These are phyloP conservation scores for Quercus bicolor DNA, from an alignment of 306 rosid genomes.

Conservation along the genomic window DNA sequence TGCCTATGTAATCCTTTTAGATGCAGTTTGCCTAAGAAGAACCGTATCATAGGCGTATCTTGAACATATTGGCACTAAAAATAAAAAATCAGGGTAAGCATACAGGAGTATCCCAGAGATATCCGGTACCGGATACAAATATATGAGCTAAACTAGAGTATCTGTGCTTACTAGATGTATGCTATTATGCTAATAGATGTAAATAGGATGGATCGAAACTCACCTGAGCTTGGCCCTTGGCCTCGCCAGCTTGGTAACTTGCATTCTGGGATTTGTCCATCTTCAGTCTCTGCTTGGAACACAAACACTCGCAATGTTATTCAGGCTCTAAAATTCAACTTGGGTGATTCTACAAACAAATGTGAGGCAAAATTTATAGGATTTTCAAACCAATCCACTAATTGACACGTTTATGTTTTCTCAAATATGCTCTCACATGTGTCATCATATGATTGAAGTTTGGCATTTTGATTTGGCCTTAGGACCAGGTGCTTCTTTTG, in stretches of 20 bases:
- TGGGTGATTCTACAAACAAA: neutral
- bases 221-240: slow-evolving; percentile 40
- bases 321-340: neutral
- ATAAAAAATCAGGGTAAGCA: no score
- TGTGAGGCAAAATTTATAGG: slow-evolving; percentile 6
- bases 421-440: neutral
- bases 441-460: neutral
- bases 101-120: no score
- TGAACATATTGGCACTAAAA: no score
- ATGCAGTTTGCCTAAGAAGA: neutral
- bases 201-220: neutral
- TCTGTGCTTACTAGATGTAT: neutral
- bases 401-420: slow-evolving; percentile 2
- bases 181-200: neutral
- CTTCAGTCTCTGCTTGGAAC: neutral
- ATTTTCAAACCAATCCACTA: neutral
- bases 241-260: slow-evolving; percentile 40
- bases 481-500: neutral
- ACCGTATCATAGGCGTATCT: no score
- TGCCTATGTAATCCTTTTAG: neutral
- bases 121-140: no score
- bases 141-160: no score
- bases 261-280: slow-evolving; percentile 34
- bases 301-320: neutral
- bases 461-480: neutral